These are phyloP conservation scores for Mycena maculata DNA, from an alignment of 768 basidiomycete genomes.

Conservation along the genomic window DNA sequence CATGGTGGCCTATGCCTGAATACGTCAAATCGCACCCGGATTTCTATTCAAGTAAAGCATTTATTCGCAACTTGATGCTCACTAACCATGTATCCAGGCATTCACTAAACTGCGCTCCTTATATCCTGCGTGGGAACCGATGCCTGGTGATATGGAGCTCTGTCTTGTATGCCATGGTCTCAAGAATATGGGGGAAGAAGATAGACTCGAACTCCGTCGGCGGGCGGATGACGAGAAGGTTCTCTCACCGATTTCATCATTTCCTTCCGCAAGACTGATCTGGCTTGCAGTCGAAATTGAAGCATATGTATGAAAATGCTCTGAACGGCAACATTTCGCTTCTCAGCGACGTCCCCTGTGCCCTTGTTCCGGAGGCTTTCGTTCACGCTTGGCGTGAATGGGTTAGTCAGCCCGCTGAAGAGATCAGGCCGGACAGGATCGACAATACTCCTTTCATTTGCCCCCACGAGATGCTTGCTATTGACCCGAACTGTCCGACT, in stretches of 20 bases:
- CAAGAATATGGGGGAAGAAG: constrained; percentile 67
- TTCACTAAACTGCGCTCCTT: constrained; percentile 62
- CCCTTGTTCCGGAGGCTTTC: constrained; percentile 71
- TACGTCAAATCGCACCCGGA: constrained; percentile 64
- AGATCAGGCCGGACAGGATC: constrained; percentile 67
- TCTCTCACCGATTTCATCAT: neutral
- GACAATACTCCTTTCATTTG: constrained; percentile 77
- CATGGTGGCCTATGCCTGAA: constrained; percentile 73
- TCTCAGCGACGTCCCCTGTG: constrained; percentile 63
- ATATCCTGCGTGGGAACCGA: constrained; percentile 75
- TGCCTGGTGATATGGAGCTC: constrained; percentile 58
- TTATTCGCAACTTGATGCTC: constrained; percentile 3
- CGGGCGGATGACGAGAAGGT: constrained; percentile 87
- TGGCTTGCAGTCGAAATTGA: constrained; percentile 66
- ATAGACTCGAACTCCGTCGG: constrained; percentile 70
- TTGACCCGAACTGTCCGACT: constrained; percentile 72
- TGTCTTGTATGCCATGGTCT: constrained; percentile 75
- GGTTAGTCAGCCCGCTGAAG: constrained; percentile 67
- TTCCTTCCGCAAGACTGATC: constrained; percentile 27
- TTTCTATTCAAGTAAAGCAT: constrained; percentile 66
- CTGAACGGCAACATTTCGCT: constrained; percentile 57
- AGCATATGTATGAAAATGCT: constrained; percentile 69
- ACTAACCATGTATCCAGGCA: constrained; percentile 56
- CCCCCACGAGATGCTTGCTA: constrained; percentile 67
- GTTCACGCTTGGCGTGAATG: constrained; percentile 77